phyloP scores from a whole-genome alignment of 2,329 filamentous ascomycete genomes.

The Fusarium paranaense region DNA sequence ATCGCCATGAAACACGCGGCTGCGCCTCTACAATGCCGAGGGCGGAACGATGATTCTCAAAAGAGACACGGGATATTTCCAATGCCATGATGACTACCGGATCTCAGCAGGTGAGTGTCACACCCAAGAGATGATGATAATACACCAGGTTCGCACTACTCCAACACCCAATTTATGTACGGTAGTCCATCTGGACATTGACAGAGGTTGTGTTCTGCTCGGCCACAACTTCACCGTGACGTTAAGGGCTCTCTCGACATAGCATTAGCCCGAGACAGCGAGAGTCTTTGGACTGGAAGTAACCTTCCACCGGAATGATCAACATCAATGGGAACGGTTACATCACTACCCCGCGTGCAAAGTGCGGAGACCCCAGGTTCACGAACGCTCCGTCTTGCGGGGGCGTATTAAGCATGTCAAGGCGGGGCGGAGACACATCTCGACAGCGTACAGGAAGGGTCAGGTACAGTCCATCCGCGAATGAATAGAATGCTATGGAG shows the following conservation, averaged over 20 bases:
- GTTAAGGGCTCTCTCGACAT: background rate
- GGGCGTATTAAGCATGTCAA: background rate
- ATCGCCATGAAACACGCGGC: slow-evolving; percentile 61
- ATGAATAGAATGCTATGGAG: background rate
- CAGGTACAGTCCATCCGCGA: background rate
- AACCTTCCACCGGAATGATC: background rate
- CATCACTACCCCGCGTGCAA: background rate
- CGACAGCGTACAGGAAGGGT: background rate
- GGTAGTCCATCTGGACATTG: background rate
- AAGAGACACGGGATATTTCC: slow-evolving; percentile 51
- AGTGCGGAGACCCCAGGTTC: background rate
- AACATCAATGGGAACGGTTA: background rate
- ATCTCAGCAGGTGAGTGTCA: background rate
- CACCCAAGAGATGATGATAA: no score
- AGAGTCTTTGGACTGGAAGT: background rate
- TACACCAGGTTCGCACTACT: background rate
- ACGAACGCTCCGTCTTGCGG: background rate
- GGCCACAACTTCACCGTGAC: background rate
- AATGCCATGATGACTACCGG: background rate
- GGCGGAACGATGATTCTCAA: slow-evolving; percentile 56
- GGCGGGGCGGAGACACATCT: background rate
- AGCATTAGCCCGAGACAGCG: background rate
- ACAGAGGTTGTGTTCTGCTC: background rate
- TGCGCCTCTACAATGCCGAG: slow-evolving; percentile 57
- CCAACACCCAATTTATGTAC: background rate